Evolutionary conservation across 176 grass and related monocot species (phyloP).

Genomic region (Bonia amplexicaulis): DNA sequence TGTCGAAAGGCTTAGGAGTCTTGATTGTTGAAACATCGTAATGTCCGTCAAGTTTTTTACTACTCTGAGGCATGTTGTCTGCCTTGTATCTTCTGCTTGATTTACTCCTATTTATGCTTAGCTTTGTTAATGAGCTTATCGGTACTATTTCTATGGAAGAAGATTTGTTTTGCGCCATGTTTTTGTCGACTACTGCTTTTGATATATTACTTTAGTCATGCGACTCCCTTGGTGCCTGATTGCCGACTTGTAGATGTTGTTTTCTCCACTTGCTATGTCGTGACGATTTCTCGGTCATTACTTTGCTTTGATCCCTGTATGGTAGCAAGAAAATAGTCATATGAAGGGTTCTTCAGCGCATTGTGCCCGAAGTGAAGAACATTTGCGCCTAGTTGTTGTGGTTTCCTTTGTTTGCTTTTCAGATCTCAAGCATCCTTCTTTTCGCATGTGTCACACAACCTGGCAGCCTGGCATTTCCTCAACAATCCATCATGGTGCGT

Average conservation of each 20-base stretch:
- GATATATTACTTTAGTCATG: neutral
- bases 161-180: neutral
- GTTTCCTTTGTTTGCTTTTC: too few species aligned
- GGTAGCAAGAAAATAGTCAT: too few species aligned
- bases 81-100: conserved; percentile 18
- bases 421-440: too few species aligned
- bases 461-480: too few species aligned
- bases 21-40: conserved; percentile 9
- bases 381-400: too few species aligned
- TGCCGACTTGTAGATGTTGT: neutral
- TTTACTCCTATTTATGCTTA: conserved; percentile 28
- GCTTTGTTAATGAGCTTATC: conserved; percentile 34
- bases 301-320: too few species aligned
- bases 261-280: neutral
- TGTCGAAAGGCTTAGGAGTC: neutral
- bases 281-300: too few species aligned
- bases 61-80: conserved; percentile 22
- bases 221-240: neutral
- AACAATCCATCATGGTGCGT: too few species aligned
- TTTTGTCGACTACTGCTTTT: neutral
- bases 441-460: too few species aligned
- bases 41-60: conserved; percentile 35
- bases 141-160: conserved; percentile 30
- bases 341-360: too few species aligned
- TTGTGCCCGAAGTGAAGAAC: too few species aligned